A percentile compares a stretch with the other conserved stretches of the same genome.
Conservation (phyloP, 1,139 yeast species). For the Yamadazyma trypodendri region DNA sequence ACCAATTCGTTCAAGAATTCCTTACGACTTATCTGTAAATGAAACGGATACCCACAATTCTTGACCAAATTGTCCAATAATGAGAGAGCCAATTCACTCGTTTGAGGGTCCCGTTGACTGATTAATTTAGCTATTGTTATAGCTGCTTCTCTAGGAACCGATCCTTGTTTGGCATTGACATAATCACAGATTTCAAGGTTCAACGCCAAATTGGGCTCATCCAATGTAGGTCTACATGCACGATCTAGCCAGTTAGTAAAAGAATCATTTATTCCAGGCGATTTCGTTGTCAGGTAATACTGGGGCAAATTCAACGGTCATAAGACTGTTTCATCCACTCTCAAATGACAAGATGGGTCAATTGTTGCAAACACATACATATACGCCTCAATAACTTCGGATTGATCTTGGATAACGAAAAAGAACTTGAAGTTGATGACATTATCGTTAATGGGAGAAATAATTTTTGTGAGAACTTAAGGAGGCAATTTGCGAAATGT, state of each 20-base stretch:
- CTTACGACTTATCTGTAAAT: constrained; percentile 89
- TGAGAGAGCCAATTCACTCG: constrained; percentile 56
- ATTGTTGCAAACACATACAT: constrained; percentile 39
- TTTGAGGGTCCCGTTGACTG: constrained; percentile 81
- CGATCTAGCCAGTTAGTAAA: constrained; percentile 46
- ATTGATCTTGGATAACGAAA: constrained; percentile 48
- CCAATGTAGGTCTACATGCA: constrained; percentile 82
- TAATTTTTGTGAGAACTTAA: constrained; percentile 1
- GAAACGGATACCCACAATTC: constrained; percentile 97
- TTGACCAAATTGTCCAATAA: constrained; percentile 87
- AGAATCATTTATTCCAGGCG: too few species aligned
- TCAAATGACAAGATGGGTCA: constrained; percentile 4
- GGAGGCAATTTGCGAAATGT: not conserved
- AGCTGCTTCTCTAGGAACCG: constrained; percentile 91
- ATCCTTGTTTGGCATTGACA: constrained; percentile 89
- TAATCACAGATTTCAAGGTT: constrained; percentile 92
- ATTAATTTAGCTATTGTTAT: constrained; percentile 82
- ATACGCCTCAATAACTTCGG: constrained; percentile 65
- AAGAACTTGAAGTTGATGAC: constrained; percentile 28
- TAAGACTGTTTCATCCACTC: too few species aligned
- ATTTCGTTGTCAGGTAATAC: too few species aligned
- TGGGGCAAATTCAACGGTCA: too few species aligned
- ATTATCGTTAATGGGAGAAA: constrained; percentile 4
- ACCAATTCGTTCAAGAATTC: constrained; percentile 93
- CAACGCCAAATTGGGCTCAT: constrained; percentile 85